Evolutionary conservation across 192 early-diverging fungal species (phyloP).

Genomic region (Coemansia sp.): DNA sequence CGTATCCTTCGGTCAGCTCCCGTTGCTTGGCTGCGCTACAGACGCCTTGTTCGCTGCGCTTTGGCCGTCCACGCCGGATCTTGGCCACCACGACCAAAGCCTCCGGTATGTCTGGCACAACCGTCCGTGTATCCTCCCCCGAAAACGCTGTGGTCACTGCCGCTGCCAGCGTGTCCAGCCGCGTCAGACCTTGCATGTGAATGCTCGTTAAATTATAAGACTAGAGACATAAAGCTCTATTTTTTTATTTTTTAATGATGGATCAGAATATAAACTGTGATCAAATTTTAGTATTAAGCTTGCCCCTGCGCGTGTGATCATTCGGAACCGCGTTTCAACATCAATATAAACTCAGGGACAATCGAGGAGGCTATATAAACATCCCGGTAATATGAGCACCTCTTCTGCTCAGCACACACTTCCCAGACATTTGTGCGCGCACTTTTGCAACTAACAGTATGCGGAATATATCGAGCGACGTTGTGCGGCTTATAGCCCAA

Average conservation of each 20-base stretch:
- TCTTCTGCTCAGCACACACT: neutral
- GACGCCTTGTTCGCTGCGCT: slow-evolving; percentile 22
- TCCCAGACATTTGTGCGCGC: neutral
- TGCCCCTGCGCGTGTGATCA: neutral
- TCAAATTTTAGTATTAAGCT: neutral
- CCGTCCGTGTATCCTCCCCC: slow-evolving; percentile 15
- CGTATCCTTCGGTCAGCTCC: slow-evolving; percentile 29
- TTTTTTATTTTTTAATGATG: no score
- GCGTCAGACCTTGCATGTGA: neutral
- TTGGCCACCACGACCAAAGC: slow-evolving; percentile 41
- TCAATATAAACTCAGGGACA: neutral
- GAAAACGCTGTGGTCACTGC: slow-evolving; percentile 24
- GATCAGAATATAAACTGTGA: neutral
- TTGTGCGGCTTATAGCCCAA: slow-evolving; percentile 11
- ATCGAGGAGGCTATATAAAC: neutral
- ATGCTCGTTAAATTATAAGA: slow-evolving; percentile 7
- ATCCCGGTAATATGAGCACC: neutral
- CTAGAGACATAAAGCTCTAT: neutral
- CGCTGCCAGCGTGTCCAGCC: slow-evolving; percentile 32
- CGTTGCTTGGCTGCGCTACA: slow-evolving; percentile 18
- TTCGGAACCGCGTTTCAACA: neutral
- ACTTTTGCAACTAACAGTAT: neutral
- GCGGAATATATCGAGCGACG: slow-evolving; percentile 11
- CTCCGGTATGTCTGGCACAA: slow-evolving; percentile 44
- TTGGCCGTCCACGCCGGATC: slow-evolving; percentile 49